These are phyloP conservation scores for Aspergillus tanneri DNA, from an alignment of 2,329 filamentous ascomycete genomes.

Conservation along the genomic window DNA sequence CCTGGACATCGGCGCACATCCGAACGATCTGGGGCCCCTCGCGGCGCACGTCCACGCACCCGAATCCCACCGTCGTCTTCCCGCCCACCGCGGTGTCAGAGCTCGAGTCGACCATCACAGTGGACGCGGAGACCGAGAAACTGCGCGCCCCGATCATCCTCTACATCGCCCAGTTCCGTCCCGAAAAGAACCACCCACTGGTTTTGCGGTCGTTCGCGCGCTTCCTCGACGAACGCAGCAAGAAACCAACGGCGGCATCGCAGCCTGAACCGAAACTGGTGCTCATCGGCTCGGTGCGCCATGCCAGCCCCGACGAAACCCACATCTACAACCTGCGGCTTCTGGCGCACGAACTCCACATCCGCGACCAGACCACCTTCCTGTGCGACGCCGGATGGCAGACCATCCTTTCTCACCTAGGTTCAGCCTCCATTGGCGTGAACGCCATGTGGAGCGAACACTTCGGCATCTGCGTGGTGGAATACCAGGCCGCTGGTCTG, in stretches of 20 bases:
- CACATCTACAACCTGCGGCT: constrained; percentile 83
- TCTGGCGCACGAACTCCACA: constrained; percentile 78
- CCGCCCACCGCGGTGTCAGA: constrained; percentile 89
- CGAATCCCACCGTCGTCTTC: constrained; percentile 68
- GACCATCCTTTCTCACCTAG: constrained; percentile 76
- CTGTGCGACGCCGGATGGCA: constrained; percentile 88
- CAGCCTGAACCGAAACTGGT: constrained; percentile 63
- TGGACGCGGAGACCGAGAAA: constrained; percentile 67
- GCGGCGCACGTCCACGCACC: constrained; percentile 44
- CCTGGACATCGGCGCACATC: constrained; percentile 87
- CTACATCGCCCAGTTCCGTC: constrained; percentile 96
- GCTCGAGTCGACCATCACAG: constrained; percentile 70
- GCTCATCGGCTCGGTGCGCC: constrained; percentile 88
- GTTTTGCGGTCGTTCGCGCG: constrained; percentile 80
- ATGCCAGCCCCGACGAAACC: constrained; percentile 53
- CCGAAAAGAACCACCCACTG: constrained; percentile 92
- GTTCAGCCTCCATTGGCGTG: constrained; percentile 76
- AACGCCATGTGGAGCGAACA: constrained; percentile 99
- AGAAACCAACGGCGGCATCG: constrained; percentile 49
- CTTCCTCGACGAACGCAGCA: constrained; percentile 61
- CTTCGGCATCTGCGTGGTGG: constrained; percentile 96
- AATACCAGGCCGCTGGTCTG: constrained; percentile 93
- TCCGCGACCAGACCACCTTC: constrained; percentile 83
- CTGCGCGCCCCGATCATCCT: constrained; percentile 70
- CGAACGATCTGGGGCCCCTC: constrained; percentile 70